Evolutionary conservation across 2,329 filamentous ascomycete genomes (phyloP), one percentile per base, ranked within the genome.

Genomic region (Aspergillus latus): DNA sequence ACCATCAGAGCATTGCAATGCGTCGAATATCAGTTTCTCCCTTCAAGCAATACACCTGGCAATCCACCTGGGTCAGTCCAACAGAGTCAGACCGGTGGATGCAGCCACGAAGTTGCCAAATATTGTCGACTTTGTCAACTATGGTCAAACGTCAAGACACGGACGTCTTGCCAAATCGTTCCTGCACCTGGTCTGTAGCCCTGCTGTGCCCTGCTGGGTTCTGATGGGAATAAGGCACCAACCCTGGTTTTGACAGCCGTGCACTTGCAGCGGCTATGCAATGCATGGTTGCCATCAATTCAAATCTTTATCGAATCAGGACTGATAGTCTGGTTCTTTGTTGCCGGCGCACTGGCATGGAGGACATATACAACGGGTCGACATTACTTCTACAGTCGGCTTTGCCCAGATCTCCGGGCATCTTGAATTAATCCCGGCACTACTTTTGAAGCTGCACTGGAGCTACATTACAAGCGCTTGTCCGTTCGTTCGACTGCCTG

Each of bases 191-290:
- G 32, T 49, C 46, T 49, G 46, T 8, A 11, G 46, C 46, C 10
- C 13, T 37, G 13, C 29, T 43, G 37, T 50, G 34, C 48, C 48
- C 34, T 43, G 48, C 48, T 21, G 48, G 43, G 15, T 43, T 50
- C n/a, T 39, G 39, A 42, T 39, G 37, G 21, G 42, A 11, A 43
- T 43, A 37, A 34, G 37, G 37, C 28, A 34, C n/a, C n/a, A 50
- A 28, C 28, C 39, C 46, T 5, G 21, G 46, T 49, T 15, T 8
- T 39, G 15, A 39, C 46, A 3, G 34, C 21, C 5, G 13, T 49
- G 16, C 46, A 39, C 15, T 21, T 50, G 37, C 37, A 43, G 37
- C 39, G 28, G 6, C 28, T 50, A 21, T 21, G 39, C 48, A 44
- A 28, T 49, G 34, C 46, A 26, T 49, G 46, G 34, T 37, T 11